phyloP scores from a whole-genome alignment of 2,329 filamentous ascomycete genomes.

The Sclerotinia subarctica region DNA sequence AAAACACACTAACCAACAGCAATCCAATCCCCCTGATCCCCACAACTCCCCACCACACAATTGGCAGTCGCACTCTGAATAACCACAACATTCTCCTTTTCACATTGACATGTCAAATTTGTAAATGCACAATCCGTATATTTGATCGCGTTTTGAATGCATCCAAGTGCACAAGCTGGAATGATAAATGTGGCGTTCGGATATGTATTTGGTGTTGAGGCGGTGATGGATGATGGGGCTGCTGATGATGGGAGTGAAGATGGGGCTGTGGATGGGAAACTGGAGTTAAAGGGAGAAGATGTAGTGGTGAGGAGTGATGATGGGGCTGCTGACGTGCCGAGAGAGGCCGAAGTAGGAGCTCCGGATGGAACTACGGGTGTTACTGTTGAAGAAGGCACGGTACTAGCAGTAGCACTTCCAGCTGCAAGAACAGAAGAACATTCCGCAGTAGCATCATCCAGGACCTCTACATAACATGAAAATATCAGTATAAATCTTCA shows the following conservation, averaged over 20 bases:
- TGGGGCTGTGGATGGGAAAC: background rate
- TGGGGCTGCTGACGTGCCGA: background rate
- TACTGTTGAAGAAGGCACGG: background rate
- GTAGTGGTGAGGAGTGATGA: background rate
- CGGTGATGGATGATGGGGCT: background rate
- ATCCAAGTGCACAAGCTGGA: background rate
- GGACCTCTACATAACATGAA: background rate
- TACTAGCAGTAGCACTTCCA: constrained; percentile 4
- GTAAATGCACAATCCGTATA: background rate
- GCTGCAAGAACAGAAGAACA: constrained; percentile 4
- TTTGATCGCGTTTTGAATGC: background rate
- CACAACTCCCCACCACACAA: background rate
- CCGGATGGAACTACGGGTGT: background rate
- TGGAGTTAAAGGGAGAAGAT: background rate
- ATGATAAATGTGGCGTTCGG: background rate
- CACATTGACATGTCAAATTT: background rate
- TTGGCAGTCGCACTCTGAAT: background rate
- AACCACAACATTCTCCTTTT: background rate
- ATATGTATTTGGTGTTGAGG: background rate
- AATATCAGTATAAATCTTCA: background rate
- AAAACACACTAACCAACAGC: background rate
- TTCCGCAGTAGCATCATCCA: background rate
- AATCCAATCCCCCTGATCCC: background rate
- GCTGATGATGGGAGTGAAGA: background rate
- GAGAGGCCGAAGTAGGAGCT: background rate